Conservation (phyloP, 306 rosid species). For the Mimosa pudica region DNA sequence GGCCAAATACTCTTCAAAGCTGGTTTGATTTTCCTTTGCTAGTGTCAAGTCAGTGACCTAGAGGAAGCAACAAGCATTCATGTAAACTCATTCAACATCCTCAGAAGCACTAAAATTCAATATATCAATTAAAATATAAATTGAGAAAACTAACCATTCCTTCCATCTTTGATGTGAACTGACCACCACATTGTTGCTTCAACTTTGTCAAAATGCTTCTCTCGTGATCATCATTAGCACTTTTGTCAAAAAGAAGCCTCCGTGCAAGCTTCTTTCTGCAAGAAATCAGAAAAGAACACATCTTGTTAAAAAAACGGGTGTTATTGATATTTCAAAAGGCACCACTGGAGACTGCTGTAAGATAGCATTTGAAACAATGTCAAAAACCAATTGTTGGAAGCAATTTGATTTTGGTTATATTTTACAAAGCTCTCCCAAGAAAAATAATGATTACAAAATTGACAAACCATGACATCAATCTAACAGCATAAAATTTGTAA, state of each 20-base stretch:
- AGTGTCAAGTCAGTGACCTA: conserved; percentile 96
- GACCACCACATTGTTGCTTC: conserved; percentile 26
- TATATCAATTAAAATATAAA: conserved; percentile 22
- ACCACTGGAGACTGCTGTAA: not conserved
- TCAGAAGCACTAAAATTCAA: conserved; percentile 2
- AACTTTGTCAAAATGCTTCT: conserved; percentile 21
- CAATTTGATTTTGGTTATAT: not conserved
- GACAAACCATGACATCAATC: conserved; percentile 16
- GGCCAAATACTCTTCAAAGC: conserved; percentile 80
- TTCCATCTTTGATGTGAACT: conserved; percentile 25
- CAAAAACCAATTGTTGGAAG: not conserved
- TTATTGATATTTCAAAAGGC: not conserved
- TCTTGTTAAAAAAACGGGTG: not conserved
- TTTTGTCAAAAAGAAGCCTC: conserved; percentile 87
- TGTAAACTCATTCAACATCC: conserved; percentile 17
- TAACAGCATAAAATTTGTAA: not conserved
- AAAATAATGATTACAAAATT: not conserved
- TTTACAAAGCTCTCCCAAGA: not conserved
- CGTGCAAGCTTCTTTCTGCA: conserved; percentile 92
- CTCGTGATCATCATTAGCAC: conserved; percentile 66
- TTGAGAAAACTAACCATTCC: conserved; percentile 26
- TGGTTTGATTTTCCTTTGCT: conserved; percentile 80
- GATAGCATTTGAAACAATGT: not conserved
- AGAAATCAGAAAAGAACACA: conserved; percentile 23
- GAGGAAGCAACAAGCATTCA: conserved; percentile 25